Conservation (phyloP, 495 filamentous ascomycete species). For the Daldinia loculata region DNA sequence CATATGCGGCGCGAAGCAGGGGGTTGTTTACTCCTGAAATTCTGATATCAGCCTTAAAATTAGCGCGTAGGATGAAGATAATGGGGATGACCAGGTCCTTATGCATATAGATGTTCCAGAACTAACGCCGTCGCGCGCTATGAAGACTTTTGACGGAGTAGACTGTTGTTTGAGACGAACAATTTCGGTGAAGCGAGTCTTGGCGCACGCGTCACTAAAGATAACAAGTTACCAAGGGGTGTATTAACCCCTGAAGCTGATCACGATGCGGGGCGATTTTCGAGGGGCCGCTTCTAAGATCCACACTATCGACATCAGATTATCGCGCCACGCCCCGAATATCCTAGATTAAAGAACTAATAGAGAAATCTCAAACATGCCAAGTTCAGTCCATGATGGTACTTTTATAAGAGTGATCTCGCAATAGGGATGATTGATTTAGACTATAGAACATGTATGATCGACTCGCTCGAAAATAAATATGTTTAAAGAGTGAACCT, state of each 20-base stretch:
- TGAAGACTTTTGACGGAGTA: background rate
- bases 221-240: background rate
- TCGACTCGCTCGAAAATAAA: background rate
- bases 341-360: background rate
- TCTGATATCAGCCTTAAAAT: background rate
- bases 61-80: background rate
- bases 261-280: background rate
- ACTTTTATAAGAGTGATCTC: background rate
- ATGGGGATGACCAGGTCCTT: background rate
- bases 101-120: background rate
- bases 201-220: background rate
- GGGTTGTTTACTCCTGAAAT: background rate
- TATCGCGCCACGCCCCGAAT: slow-evolving; percentile 1
- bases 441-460: background rate
- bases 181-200: background rate
- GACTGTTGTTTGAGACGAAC: background rate
- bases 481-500: no score
- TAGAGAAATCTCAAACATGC: background rate
- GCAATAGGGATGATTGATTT: background rate
- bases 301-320: slow-evolving; percentile 8
- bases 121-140: background rate
- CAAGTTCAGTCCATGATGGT: background rate
- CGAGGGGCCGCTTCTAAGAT: background rate
- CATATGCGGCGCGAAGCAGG: background rate
- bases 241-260: background rate